A percentile compares a stretch with the other conserved stretches of the same genome.
Evolutionary conservation across 2,329 filamentous ascomycete genomes (phyloP).

Genomic region (Ophidiomyces ophidiicola): DNA sequence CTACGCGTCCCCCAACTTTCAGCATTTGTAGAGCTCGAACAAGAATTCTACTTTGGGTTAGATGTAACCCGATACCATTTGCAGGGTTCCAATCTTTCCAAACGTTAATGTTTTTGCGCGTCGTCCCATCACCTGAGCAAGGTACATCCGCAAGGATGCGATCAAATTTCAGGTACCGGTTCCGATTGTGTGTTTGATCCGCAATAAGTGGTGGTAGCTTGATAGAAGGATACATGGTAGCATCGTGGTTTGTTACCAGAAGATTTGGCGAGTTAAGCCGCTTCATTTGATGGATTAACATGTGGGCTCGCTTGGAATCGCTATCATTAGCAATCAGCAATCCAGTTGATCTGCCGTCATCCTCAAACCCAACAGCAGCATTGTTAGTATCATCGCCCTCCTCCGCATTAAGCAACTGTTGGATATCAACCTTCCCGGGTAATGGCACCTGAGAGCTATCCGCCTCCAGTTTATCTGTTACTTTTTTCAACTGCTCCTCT

Average conservation of each 20-base stretch:
- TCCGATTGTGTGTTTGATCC: constrained; percentile 42
- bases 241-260: constrained; percentile 95
- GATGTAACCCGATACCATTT: constrained; percentile 75
- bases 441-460: constrained; percentile 38
- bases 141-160: constrained; percentile 93
- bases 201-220: constrained; percentile 54
- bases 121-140: constrained; percentile 88
- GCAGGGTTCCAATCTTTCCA: constrained; percentile 92
- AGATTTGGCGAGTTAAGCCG: constrained; percentile 91
- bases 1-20: constrained; percentile 84
- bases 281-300: constrained; percentile 97
- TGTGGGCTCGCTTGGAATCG: constrained; percentile 92
- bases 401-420: constrained; percentile 24
- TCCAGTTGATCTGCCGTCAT: constrained; percentile 79
- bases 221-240: constrained; percentile 87
- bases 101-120: constrained; percentile 82
- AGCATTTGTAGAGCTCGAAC: constrained; percentile 89
- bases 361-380: no score
- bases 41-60: constrained; percentile 78
- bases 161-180: constrained; percentile 86
- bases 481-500: constrained; percentile 68
- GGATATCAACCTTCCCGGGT: constrained; percentile 19
- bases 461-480: constrained; percentile 51
- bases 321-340: constrained; percentile 90
- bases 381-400: no score